These are phyloP conservation scores for Fusarium avenaceum DNA, from an alignment of 2,329 filamentous ascomycete genomes.

Conservation along the genomic window DNA sequence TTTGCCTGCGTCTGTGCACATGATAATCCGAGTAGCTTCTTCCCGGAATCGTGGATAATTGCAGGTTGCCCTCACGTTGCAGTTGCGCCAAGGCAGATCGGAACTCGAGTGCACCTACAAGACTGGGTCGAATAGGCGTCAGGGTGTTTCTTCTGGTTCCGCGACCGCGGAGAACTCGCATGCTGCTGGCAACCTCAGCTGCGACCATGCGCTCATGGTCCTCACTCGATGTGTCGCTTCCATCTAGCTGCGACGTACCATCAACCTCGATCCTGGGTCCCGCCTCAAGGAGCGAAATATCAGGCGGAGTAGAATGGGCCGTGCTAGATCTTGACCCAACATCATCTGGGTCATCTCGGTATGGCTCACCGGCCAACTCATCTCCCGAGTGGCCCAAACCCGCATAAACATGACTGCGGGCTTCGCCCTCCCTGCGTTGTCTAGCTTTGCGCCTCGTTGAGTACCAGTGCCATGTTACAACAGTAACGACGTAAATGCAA, in stretches of 20 bases:
- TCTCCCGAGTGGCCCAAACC: slow-evolving; percentile 64
- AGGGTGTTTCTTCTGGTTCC: slow-evolving; percentile 78
- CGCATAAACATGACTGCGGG: slow-evolving; percentile 79
- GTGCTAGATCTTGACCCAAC: slow-evolving; percentile 39
- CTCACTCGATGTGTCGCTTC: slow-evolving; percentile 65
- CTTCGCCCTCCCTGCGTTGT: slow-evolving; percentile 76
- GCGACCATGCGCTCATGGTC: slow-evolving; percentile 74
- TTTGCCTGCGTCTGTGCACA: slow-evolving; percentile 47
- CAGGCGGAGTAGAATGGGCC: slow-evolving; percentile 44
- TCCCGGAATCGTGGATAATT: slow-evolving; percentile 75
- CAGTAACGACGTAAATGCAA: slow-evolving; percentile 86
- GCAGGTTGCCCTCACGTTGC: slow-evolving; percentile 82
- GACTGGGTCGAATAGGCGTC: slow-evolving; percentile 89
- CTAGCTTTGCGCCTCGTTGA: slow-evolving; percentile 71
- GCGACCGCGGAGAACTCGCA: slow-evolving; percentile 83
- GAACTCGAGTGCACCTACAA: slow-evolving; percentile 95
- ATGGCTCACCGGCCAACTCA: slow-evolving; percentile 68
- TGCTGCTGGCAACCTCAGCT: slow-evolving; percentile 90
- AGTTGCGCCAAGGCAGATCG: slow-evolving; percentile 90
- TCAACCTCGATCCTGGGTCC: slow-evolving; percentile 64
- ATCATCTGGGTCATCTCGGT: slow-evolving; percentile 70
- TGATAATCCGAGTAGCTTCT: slow-evolving; percentile 65
- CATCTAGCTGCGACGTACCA: slow-evolving; percentile 55
- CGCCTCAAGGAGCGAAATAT: slow-evolving; percentile 61
- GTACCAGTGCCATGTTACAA: slow-evolving; percentile 94